Evolutionary conservation across 225 moss, liverwort and hornwort genomes (phyloP), one percentile per base, ranked within the genome.

Genomic region (Marchantia paleacea): DNA sequence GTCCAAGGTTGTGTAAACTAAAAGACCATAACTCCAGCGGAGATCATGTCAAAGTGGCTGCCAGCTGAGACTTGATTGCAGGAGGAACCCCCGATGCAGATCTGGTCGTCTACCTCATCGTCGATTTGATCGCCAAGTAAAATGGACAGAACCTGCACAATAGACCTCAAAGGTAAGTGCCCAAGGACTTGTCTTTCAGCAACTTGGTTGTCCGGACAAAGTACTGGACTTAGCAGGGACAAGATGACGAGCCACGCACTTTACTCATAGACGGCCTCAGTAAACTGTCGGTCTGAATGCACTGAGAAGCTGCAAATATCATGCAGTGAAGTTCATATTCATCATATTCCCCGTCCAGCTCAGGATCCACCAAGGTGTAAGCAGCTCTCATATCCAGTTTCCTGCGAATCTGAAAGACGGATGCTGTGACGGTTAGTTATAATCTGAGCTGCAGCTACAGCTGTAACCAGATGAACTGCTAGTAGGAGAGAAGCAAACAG

Each of bases 221-320:
- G 62, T 22, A 22, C n/a, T n/a, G 62, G 28, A 29, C 30, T 26
- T 68, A 13, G 12, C 11, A 15, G 30, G 28, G 3, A 29, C 28
- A 31, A 11, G n/a, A 25, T 65, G 2, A 10, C 22, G 12, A 24
- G 68, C 28, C 26, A 68, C 14, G 28, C 48, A 76, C 76, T n/a
- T 62, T 63, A 26, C 61, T 76, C 76, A 63, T 63, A 31, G 58
- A 29, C 4, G 76, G 76, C 13, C 76, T 60, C 31, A 31, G 0
- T 58, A 18, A 31, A 11, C 22, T 47, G 60, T 63, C 61, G 30
- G 58, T 62, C 19, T 76, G 60, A 47, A 62, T 29, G 47, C 61
- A 63, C 19, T 28, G 30, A 16, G 60, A 60, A 4, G 76, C 76
- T 6, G 76, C 61, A 4, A 30, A 30, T 1, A 63, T 2, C 60